Percentiles rank a stretch among this genome's conserved stretches.
phyloP scores from a whole-genome alignment of 108 stramenopile genomes.

The Asterionellopsis glacialis region DNA sequence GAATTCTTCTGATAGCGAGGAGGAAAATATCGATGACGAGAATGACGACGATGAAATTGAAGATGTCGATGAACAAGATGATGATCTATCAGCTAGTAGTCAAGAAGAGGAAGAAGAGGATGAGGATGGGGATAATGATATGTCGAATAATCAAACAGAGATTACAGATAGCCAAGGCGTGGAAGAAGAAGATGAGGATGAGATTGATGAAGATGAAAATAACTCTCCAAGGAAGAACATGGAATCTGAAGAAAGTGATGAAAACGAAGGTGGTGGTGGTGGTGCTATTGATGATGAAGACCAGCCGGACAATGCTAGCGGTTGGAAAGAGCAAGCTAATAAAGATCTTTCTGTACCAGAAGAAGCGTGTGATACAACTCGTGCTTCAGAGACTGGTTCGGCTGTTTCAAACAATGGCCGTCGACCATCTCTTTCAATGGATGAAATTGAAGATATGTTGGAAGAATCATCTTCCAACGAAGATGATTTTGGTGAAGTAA shows the following conservation, averaged over 20 bases:
- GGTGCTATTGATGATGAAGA: neutral
- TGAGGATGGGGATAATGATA: neutral
- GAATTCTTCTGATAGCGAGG: neutral
- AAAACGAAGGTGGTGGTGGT: neutral
- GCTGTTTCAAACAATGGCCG: too few species aligned
- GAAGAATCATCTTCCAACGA: too few species aligned
- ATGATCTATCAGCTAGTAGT: conserved; percentile 3
- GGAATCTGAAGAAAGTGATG: neutral
- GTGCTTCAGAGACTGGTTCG: too few species aligned
- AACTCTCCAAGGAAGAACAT: neutral
- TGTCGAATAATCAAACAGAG: neutral
- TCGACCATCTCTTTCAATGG: too few species aligned
- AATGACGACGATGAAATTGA: conserved; percentile 4
- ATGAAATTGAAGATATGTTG: too few species aligned
- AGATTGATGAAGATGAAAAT: neutral
- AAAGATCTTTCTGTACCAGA: too few species aligned
- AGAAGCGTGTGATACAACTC: too few species aligned
- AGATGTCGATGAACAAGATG: conserved; percentile 3
- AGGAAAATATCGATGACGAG: conserved; percentile 4
- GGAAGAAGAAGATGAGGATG: neutral
- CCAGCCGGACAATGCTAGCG: neutral
- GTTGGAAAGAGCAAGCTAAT: neutral
- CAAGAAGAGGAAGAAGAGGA: conserved; percentile 4
- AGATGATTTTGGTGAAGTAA: too few species aligned
- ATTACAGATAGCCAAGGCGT: neutral